Evolutionary conservation across 441 rosid species (phyloP).

Genomic region (Gossypium schwendimanii): DNA sequence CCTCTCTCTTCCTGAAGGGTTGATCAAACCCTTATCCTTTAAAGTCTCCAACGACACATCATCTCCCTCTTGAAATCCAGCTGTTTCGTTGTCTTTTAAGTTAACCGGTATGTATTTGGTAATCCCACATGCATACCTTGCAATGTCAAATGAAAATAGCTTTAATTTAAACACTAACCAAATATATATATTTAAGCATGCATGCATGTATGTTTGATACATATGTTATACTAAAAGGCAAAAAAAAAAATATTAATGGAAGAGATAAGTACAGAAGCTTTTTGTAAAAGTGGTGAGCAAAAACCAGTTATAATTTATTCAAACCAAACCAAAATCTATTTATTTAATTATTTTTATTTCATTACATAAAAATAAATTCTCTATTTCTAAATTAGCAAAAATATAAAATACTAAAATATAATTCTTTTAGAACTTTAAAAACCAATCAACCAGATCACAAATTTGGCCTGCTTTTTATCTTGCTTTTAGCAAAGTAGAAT

Average conservation of each 20-base stretch:
- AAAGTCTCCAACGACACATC: slow-evolving; percentile 77
- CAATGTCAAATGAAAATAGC: background rate
- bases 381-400: background rate
- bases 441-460: background rate
- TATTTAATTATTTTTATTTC: background rate
- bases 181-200: background rate
- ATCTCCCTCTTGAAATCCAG: slow-evolving; percentile 79
- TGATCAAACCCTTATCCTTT: slow-evolving; percentile 70
- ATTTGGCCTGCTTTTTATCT: background rate
- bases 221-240: too few relatives aligned
- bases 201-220: too few relatives aligned
- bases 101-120: slow-evolving; percentile 78
- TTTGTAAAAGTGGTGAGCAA: too few relatives aligned
- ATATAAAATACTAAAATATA: background rate
- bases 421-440: background rate
- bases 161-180: background rate
- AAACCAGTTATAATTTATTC: background rate
- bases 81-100: slow-evolving; percentile 62
- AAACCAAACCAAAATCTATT: background rate
- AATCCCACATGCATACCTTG: slow-evolving; percentile 81
- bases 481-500: background rate
- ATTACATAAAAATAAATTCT: background rate
- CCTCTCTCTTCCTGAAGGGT: slow-evolving; percentile 94
- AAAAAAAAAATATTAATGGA: too few relatives aligned
- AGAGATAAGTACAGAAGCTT: too few relatives aligned